Conservation (phyloP, 257 asterid genomes). For the Catharanthus roseus region DNA sequence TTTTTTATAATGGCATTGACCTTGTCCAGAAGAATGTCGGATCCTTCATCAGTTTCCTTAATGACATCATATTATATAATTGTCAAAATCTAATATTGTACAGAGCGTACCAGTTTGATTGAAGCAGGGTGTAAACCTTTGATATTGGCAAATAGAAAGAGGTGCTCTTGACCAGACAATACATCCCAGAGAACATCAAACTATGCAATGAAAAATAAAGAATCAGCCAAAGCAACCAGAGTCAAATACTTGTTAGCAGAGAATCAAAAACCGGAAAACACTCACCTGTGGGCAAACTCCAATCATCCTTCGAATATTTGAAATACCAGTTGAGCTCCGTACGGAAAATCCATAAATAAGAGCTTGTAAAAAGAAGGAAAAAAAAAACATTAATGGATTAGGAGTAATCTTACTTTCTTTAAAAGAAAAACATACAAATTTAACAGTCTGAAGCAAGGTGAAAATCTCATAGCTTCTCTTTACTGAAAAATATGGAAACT, state of each 20-base stretch:
- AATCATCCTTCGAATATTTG: conserved; percentile 69
- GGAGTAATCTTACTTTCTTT: neutral
- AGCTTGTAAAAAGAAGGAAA: conserved; percentile 40
- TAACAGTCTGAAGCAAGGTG: neutral
- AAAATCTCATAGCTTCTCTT: neutral
- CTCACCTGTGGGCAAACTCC: conserved; percentile 93
- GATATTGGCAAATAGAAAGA: conserved; percentile 69
- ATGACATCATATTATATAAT: neutral
- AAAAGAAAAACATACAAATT: neutral
- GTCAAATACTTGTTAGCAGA: neutral
- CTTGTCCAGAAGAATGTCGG: neutral
- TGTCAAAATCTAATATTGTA: conserved; percentile 3
- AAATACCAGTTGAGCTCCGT: conserved; percentile 68
- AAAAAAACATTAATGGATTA: neutral
- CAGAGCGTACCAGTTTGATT: conserved; percentile 39
- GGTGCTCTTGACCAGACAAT: conserved; percentile 84
- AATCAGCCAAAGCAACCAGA: conserved; percentile 12
- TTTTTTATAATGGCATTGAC: neutral
- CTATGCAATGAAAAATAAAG: conserved; percentile 31
- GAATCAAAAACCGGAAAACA: conserved; percentile 17
- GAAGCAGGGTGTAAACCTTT: conserved; percentile 69
- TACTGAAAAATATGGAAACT: neutral
- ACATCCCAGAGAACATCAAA: conserved; percentile 91
- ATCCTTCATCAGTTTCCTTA: neutral
- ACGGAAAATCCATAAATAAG: conserved; percentile 70